These are phyloP conservation scores for Leccinum disarticulatum DNA, from an alignment of 768 basidiomycete species.

Conservation along the genomic window DNA sequence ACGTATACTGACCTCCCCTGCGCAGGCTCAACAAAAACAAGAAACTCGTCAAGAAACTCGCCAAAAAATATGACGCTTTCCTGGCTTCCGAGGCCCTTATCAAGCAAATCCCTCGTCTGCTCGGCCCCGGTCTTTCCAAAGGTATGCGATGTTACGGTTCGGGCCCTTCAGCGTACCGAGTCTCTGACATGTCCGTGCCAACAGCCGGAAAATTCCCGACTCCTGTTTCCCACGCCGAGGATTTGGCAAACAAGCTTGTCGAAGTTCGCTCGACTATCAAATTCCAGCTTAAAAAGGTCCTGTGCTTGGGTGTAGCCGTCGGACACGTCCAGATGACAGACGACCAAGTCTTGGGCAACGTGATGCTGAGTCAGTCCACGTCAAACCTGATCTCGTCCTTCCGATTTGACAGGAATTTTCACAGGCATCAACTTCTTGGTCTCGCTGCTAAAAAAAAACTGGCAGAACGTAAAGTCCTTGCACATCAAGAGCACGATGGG, in stretches of 20 bases:
- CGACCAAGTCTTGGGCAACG: conserved; percentile 94
- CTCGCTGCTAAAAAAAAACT: conserved; percentile 98
- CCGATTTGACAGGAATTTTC: conserved; percentile 9
- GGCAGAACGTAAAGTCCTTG: conserved; percentile 99
- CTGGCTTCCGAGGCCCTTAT: conserved; percentile 95
- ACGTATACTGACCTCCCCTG: conserved; percentile 3
- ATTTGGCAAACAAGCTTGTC: conserved; percentile 83
- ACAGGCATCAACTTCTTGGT: conserved; percentile 99
- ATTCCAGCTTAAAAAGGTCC: conserved; percentile 99
- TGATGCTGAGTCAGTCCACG: conserved; percentile 82
- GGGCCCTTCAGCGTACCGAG: neutral
- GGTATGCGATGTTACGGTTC: conserved; percentile 45
- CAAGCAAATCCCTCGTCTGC: conserved; percentile 99
- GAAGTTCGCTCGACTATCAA: conserved; percentile 99
- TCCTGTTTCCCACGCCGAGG: conserved; percentile 90
- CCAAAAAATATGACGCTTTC: conserved; percentile 99
- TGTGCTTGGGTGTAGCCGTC: conserved; percentile 98
- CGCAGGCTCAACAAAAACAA: conserved; percentile 97
- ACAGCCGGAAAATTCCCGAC: conserved; percentile 98
- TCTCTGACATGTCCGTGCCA: neutral
- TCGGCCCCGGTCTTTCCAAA: conserved; percentile 99
- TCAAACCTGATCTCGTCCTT: neutral
- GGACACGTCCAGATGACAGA: conserved; percentile 97
- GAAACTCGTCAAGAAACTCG: conserved; percentile 99
- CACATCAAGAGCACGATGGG: conserved; percentile 99